Conservation (phyloP, 139 green algal genomes). For the Chloropicon primus region DNA sequence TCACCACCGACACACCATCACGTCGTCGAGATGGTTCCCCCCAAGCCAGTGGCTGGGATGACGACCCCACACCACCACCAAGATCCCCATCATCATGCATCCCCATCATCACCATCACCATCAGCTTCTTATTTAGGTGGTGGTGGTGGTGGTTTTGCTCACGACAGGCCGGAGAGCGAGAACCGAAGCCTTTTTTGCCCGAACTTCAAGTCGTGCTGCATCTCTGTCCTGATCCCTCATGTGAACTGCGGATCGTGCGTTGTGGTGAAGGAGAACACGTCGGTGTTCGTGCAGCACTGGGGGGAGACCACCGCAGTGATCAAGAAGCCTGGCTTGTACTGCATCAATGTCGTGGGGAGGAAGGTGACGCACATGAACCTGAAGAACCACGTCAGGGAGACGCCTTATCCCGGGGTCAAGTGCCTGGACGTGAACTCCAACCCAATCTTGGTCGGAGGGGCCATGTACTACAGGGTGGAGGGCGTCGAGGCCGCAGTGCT, state of each 20-base stretch:
- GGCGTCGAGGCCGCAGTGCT: background rate
- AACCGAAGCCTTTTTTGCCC: background rate
- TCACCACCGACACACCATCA: too few relatives aligned
- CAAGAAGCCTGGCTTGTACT: background rate
- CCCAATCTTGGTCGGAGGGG: background rate
- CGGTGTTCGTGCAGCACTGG: background rate
- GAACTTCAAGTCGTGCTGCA: background rate
- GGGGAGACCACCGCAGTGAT: background rate
- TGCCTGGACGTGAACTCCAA: background rate
- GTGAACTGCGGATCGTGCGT: too few relatives aligned
- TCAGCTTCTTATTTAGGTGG: too few relatives aligned
- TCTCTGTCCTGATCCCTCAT: background rate
- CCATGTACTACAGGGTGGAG: background rate
- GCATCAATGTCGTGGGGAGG: background rate
- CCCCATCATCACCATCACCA: too few relatives aligned
- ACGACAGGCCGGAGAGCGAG: background rate
- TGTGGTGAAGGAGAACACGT: background rate
- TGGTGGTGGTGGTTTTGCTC: background rate
- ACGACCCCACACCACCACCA: too few relatives aligned
- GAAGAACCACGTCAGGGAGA: background rate
- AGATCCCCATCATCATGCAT: too few relatives aligned
- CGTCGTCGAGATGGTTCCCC: too few relatives aligned
- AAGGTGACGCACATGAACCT: background rate
- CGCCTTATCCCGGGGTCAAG: background rate
- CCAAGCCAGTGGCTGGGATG: too few relatives aligned